phyloP scores from a whole-genome alignment of 2,329 filamentous ascomycete species.

The Xylaria sp. region DNA sequence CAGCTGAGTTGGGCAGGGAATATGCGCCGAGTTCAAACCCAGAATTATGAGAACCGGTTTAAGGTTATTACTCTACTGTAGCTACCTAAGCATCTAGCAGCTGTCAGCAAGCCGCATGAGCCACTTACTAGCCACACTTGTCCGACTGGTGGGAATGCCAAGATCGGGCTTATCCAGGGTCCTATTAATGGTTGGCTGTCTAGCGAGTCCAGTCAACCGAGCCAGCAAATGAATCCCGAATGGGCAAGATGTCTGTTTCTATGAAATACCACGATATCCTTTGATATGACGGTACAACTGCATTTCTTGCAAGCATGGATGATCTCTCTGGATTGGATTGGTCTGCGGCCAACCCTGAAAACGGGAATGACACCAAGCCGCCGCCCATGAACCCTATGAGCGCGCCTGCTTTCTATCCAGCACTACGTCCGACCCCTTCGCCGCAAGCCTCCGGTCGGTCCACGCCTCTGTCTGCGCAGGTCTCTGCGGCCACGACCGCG shows the following conservation, averaged over 20 bases:
- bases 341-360: constrained; percentile 39
- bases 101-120: constrained; percentile 11
- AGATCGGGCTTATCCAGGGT: constrained; percentile 11
- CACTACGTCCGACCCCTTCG: constrained; percentile 62
- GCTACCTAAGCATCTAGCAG: background rate
- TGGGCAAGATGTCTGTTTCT: constrained; percentile 19
- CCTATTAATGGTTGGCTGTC: background rate
- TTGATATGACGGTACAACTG: constrained; percentile 39
- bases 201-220: background rate
- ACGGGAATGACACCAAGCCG: constrained; percentile 35
- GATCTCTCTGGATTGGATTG: constrained; percentile 44
- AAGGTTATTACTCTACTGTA: no score
- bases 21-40: no score
- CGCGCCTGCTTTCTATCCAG: constrained; percentile 41
- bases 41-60: no score
- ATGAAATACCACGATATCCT: constrained; percentile 29
- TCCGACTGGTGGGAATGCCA: constrained; percentile 1
- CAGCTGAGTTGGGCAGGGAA: no score
- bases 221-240: constrained; percentile 13
- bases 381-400: constrained; percentile 38
- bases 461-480: constrained; percentile 61
- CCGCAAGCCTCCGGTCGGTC: constrained; percentile 61
- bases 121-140: constrained; percentile 8
- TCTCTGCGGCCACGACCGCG: constrained; percentile 49
- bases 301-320: constrained; percentile 38